These are phyloP conservation scores for Grigorovia humatica DNA, from an alignment of 805 yeast species.

Conservation along the genomic window DNA sequence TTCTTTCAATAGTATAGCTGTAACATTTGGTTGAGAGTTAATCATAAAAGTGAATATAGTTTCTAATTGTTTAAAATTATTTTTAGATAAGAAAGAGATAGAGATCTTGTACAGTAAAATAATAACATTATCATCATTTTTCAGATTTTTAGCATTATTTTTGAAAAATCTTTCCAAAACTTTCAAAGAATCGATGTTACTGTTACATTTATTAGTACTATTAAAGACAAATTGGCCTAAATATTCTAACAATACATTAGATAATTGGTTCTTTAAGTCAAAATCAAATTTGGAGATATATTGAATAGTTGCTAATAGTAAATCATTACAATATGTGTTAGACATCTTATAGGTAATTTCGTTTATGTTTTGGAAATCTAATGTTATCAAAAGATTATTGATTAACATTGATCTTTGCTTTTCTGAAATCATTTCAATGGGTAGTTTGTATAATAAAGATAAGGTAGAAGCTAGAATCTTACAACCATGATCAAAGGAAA, in stretches of 20 bases:
- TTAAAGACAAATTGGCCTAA: slow-evolving; percentile 12
- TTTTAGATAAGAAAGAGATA: slow-evolving; percentile 15
- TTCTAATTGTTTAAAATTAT: slow-evolving; percentile 32
- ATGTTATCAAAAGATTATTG: slow-evolving; percentile 13
- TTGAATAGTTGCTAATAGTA: slow-evolving; percentile 16
- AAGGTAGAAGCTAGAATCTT: slow-evolving; percentile 15
- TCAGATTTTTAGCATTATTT: slow-evolving; percentile 5
- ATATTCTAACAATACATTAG: slow-evolving; percentile 4
- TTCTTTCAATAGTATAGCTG: slow-evolving; percentile 36
- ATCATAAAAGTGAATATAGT: slow-evolving; percentile 36
- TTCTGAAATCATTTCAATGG: neutral
- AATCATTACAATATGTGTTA: slow-evolving; percentile 11
- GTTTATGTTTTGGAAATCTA: slow-evolving; percentile 11
- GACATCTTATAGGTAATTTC: slow-evolving; percentile 15
- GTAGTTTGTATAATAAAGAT: slow-evolving; percentile 2
- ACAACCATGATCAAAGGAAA: slow-evolving; percentile 17
- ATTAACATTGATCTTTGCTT: slow-evolving; percentile 7
- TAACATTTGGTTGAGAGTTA: slow-evolving; percentile 28
- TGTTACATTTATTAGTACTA: neutral
- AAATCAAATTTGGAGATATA: slow-evolving; percentile 6
- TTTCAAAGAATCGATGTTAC: slow-evolving; percentile 8
- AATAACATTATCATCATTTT: slow-evolving; percentile 4
- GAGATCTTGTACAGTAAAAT: slow-evolving; percentile 15
- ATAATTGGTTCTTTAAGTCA: neutral
- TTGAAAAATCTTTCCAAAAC: slow-evolving; percentile 16